Conservation (phyloP, 2,329 filamentous ascomycete species). For the Metarhizium brunneum region DNA sequence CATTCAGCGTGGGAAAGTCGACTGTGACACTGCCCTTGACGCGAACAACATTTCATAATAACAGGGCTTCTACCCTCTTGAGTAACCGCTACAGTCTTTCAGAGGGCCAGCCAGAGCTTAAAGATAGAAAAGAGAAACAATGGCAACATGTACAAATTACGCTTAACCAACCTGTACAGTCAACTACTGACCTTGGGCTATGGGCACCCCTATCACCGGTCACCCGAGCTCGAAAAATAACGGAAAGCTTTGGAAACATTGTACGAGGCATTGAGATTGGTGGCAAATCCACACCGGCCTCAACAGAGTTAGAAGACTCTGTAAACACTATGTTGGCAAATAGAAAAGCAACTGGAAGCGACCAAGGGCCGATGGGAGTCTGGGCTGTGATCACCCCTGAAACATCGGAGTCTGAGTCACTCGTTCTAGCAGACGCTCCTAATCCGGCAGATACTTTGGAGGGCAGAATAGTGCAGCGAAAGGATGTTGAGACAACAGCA, state of each 20-base stretch:
- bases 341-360: constrained; percentile 12
- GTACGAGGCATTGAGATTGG: constrained; percentile 51
- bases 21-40: constrained; percentile 55
- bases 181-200: constrained; percentile 16
- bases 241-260: constrained; percentile 68
- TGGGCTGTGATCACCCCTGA: constrained; percentile 63
- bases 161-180: constrained; percentile 10
- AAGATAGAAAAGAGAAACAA: constrained; percentile 23
- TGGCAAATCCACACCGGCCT: constrained; percentile 48
- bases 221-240: constrained; percentile 52
- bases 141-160: constrained; percentile 27
- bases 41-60: constrained; percentile 71
- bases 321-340: constrained; percentile 50
- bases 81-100: constrained; percentile 22
- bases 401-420: constrained; percentile 1
- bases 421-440: constrained; percentile 5
- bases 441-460: constrained; percentile 5
- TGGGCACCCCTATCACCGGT: constrained; percentile 50
- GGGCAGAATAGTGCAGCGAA: constrained; percentile 4
- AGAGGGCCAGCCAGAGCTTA: constrained; percentile 11
- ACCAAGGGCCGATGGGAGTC: constrained; percentile 46
- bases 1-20: constrained; percentile 27
- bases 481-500: constrained; percentile 16
- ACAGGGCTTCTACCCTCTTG: constrained; percentile 48
- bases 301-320: constrained; percentile 58